These are phyloP conservation scores for Brettanomyces naardenensis DNA, from an alignment of 805 yeast genomes.

Conservation along the genomic window DNA sequence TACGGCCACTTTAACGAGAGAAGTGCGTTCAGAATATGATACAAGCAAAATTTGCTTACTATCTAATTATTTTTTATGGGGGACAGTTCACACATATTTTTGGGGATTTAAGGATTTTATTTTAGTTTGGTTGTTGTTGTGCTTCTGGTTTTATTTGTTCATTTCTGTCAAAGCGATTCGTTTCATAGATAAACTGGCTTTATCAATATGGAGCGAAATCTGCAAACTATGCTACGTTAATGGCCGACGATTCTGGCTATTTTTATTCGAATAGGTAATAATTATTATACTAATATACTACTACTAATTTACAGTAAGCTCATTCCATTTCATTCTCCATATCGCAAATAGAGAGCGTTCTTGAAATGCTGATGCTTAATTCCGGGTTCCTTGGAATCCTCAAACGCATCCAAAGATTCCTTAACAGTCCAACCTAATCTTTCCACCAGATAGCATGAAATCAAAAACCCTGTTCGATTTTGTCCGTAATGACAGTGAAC, in stretches of 20 bases:
- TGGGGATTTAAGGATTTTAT: too few species aligned
- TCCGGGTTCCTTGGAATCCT: conserved; percentile 55
- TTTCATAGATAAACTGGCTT: too few species aligned
- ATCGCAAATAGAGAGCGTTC: conserved; percentile 62
- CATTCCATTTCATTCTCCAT: conserved; percentile 27
- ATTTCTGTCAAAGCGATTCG: too few species aligned
- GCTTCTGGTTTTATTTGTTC: too few species aligned
- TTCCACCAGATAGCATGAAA: conserved; percentile 63
- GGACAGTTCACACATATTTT: too few species aligned
- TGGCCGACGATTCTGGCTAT: too few species aligned
- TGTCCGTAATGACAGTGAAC: conserved; percentile 82
- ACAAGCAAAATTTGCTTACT: conserved; percentile 5
- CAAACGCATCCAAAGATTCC: conserved; percentile 57
- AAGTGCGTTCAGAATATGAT: conserved; percentile 26
- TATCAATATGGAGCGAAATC: too few species aligned
- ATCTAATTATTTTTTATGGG: background rate
- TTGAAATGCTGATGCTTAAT: conserved; percentile 72
- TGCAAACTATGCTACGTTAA: too few species aligned
- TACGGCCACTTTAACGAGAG: conserved; percentile 24
- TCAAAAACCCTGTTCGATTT: conserved; percentile 68
- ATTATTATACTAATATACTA: background rate
- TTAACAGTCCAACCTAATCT: conserved; percentile 48
- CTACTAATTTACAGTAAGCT: background rate
- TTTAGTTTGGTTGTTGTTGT: too few species aligned
- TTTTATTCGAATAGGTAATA: too few species aligned